Evolutionary conservation across 2,329 filamentous ascomycete species (phyloP).

Genomic region (Emergomyces africanus): DNA sequence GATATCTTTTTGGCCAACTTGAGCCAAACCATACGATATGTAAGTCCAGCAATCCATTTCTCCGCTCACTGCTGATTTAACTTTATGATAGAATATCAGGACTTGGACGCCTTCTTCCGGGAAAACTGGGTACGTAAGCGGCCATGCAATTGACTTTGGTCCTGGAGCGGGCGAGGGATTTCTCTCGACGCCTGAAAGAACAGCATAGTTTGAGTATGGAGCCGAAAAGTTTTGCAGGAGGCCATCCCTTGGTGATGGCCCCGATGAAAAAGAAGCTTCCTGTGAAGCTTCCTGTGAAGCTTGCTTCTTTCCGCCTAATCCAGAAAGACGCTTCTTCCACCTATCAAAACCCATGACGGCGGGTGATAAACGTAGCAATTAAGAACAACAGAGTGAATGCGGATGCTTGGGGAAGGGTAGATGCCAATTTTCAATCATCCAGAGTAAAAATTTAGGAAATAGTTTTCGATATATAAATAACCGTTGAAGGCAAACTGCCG

Average conservation of each 20-base stretch:
- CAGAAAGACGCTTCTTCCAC: constrained; percentile 1
- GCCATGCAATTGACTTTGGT: neutral
- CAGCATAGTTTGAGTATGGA: neutral
- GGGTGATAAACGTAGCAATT: neutral
- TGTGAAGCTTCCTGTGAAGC: neutral
- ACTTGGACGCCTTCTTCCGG: constrained; percentile 3
- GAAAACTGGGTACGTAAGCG: neutral
- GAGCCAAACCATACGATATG: constrained; percentile 6
- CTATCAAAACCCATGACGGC: neutral
- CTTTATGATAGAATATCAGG: constrained; percentile 4
- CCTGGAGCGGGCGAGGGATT: neutral
- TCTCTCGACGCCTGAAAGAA: neutral
- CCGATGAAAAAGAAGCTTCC: neutral
- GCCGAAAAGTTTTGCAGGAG: neutral
- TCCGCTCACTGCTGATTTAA: constrained; percentile 4
- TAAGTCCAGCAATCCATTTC: constrained; percentile 8
- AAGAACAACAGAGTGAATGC: neutral
- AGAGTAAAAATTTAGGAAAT: neutral
- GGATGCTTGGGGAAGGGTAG: neutral
- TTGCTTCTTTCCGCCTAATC: neutral
- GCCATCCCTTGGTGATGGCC: neutral
- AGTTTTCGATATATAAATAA: neutral
- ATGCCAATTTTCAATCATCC: neutral
- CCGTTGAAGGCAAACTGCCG: neutral
- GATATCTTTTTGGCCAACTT: constrained; percentile 6